A percentile compares a stretch with the other conserved stretches of the same genome.
These are phyloP conservation scores for Mortierella antarctica DNA, from an alignment of 192 early-diverging fungal species.

Conservation along the genomic window DNA sequence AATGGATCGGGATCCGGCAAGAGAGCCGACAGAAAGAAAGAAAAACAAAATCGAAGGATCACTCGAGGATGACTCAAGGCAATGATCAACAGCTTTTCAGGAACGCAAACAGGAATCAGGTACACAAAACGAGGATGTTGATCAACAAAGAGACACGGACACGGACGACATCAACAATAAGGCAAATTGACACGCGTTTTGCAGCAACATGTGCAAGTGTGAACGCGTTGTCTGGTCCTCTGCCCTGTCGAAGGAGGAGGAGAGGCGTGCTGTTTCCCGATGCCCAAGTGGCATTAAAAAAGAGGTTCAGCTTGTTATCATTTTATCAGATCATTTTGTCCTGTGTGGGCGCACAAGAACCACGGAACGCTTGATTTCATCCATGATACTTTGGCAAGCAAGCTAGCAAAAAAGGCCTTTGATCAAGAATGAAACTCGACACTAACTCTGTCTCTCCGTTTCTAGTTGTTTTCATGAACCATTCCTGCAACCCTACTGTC, in stretches of 20 bases:
- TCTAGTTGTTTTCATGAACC: constrained; percentile 62
- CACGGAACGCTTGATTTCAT: not conserved
- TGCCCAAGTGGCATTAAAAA: not conserved
- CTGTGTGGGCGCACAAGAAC: not conserved
- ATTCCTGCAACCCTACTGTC: constrained; percentile 61
- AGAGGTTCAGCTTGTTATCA: not conserved
- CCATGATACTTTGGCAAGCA: not conserved
- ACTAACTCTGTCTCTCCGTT: not conserved
- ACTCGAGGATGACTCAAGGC: not conserved
- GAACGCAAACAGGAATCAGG: not conserved
- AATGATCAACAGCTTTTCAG: not conserved
- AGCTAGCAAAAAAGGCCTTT: not conserved
- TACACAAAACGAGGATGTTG: too few species aligned
- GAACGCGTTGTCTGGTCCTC: too few species aligned
- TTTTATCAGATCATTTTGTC: constrained; percentile 37
- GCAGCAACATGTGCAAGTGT: too few species aligned
- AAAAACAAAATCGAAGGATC: not conserved
- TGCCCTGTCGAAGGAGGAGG: too few species aligned
- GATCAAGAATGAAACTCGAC: not conserved
- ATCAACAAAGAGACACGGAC: too few species aligned
- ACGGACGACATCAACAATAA: too few species aligned
- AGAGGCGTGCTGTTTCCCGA: not conserved
- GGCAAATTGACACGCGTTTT: too few species aligned
- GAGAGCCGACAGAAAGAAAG: constrained; percentile 3
- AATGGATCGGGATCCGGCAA: not conserved